A percentile compares a stretch with the other conserved stretches of the same genome.
Evolutionary conservation across 257 asterid species (phyloP).

Genomic region (Plantago major): DNA sequence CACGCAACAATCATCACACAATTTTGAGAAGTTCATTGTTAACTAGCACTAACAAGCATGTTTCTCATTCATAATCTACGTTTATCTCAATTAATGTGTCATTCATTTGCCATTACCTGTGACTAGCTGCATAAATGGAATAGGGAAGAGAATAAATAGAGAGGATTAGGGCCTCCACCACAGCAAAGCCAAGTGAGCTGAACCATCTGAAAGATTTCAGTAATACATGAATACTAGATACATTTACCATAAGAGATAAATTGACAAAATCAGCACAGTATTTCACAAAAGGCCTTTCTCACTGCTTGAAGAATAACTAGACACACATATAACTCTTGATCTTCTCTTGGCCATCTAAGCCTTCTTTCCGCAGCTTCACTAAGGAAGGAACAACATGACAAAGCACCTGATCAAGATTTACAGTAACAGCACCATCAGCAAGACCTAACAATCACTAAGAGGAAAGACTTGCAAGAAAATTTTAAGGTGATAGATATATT

Average conservation of each 20-base stretch:
- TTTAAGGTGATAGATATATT: constrained; percentile 9
- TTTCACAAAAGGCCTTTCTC: constrained; percentile 44
- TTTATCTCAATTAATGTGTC: constrained; percentile 11
- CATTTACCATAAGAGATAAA: not conserved
- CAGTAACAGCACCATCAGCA: constrained; percentile 10
- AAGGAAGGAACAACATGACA: constrained; percentile 84
- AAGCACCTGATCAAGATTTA: constrained; percentile 53
- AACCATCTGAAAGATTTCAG: constrained; percentile 77
- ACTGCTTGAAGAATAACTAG: constrained; percentile 70
- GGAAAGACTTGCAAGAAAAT: constrained; percentile 2
- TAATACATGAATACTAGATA: constrained; percentile 20
- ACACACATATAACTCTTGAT: constrained; percentile 99
- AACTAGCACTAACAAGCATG: not conserved
- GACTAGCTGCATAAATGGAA: constrained; percentile 84
- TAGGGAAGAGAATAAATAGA: constrained; percentile 87
- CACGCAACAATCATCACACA: not conserved
- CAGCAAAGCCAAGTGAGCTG: constrained; percentile 90
- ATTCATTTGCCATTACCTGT: constrained; percentile 48
- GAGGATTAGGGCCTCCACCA: constrained; percentile 69
- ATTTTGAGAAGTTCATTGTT: not conserved
- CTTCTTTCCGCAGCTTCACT: constrained; percentile 97
- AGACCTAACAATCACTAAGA: constrained; percentile 15
- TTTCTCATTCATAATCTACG: not conserved
- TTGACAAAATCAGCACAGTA: constrained; percentile 18
- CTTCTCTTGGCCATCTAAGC: constrained; percentile 98